Base-by-base conservation (phyloP, 169 alveolate species). In the Babesia ovata region DNA sequence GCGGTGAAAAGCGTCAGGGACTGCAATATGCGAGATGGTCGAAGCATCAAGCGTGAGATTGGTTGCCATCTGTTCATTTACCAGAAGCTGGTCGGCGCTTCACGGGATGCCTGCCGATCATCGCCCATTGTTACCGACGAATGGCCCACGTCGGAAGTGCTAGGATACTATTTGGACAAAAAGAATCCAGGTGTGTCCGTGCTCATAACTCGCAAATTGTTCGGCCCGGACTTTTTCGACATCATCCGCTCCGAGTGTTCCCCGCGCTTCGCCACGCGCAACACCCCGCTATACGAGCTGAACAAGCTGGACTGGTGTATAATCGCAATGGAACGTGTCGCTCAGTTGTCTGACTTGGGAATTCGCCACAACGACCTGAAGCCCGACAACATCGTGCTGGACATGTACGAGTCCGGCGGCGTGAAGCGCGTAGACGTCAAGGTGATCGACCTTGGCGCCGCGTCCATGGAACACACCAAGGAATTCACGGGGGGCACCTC, bases 401-500 rank as follows among this genome's bases (percentile, higher is more conserved):
- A 92, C 65, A 86, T 92, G 66, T 90, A 92, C 61, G 86, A 78
- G 45, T 49, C 78, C 52, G 75, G 71, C 36, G 87, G 90, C 26
- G 94, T 87, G 60, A 76, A 89, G 44, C 88, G 85, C 36, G 81
- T 92, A 9, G 95, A 92, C 63, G 95, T 92, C 44, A 92, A 92
- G 59, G 74, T 92, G 36, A 92, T 92, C 21, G 95, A 92, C 67
- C 77, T 92, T 45, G 95, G 95, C 14, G 93, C 95, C n/a, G 95
- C 95, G 28, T 89, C 95, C 26, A 84, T 92, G 95, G 93, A 88
- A 70, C 52, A 71, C 56, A 92, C 95, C 46, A 92, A 86, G 73
- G 95, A 92, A 48, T 92, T 91, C 62, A 92, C 95, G 10, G 95
- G 95, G 4, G 95, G 95, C 39, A 92, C 95, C 29, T 91, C 96